Percentiles rank a stretch among this genome's conserved stretches.
Conservation (phyloP, 2,329 filamentous ascomycete species). For the Thielaviopsis euricoi region DNA sequence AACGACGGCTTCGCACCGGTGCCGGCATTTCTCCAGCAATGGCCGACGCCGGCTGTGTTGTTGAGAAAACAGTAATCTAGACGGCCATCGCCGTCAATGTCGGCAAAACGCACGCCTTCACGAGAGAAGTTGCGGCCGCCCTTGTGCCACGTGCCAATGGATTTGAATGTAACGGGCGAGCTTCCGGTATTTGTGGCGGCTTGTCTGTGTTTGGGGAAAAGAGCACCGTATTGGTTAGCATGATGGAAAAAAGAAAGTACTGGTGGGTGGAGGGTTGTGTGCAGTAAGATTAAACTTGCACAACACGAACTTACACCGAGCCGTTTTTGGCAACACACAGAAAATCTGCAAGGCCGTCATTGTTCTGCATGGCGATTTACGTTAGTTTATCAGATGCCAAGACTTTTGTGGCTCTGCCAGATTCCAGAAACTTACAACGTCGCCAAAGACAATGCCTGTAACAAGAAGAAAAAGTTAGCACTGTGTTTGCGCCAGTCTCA, state of each 20-base stretch:
- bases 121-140: constrained; percentile 2
- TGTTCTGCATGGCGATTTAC: background rate
- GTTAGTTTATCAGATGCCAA: background rate
- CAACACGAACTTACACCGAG: constrained; percentile 4
- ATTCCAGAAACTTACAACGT: constrained; percentile 1
- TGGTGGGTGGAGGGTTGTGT: background rate
- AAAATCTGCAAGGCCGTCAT: constrained; percentile 18
- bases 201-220: background rate
- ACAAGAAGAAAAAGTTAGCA: background rate
- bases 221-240: background rate
- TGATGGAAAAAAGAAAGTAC: too few relatives aligned
- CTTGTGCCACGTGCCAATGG: constrained; percentile 6
- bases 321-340: constrained; percentile 17
- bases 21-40: constrained; percentile 20
- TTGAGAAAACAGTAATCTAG: constrained; percentile 18
- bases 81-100: constrained; percentile 21
- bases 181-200: constrained; percentile 9
- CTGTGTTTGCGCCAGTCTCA: background rate
- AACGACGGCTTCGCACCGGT: constrained; percentile 16
- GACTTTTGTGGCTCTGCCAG: background rate
- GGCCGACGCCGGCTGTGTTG: constrained; percentile 12
- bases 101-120: constrained; percentile 17
- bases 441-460: constrained; percentile 4
- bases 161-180: constrained; percentile 5
- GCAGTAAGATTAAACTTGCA: background rate